Evolutionary conservation across 1,139 yeast genomes (phyloP).

Genomic region (Hyphopichia buzzinii): DNA sequence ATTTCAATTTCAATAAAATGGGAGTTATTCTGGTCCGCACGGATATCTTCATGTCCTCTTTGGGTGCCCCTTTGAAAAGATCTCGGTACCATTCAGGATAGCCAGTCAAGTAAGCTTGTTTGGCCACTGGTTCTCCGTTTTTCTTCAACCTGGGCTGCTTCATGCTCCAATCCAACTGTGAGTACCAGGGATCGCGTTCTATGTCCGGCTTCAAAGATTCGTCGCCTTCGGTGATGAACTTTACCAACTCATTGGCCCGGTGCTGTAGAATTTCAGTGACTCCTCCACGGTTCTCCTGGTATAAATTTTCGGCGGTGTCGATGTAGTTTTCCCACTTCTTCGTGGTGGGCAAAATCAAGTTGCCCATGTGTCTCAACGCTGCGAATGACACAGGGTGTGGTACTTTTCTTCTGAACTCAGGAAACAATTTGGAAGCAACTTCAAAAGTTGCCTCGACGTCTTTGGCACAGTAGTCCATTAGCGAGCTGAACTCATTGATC

Average conservation of each 20-base stretch:
- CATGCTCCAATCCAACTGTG: conserved; percentile 84
- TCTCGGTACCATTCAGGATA: conserved; percentile 93
- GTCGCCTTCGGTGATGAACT: conserved; percentile 25
- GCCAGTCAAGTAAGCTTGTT: conserved; percentile 79
- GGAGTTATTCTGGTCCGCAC: conserved; percentile 78
- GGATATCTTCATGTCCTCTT: conserved; percentile 52
- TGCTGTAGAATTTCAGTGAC: conserved; percentile 59
- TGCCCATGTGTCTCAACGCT: conserved; percentile 73
- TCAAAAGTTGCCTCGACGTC: conserved; percentile 78
- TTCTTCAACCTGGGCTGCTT: conserved; percentile 62
- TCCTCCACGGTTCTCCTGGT: conserved; percentile 53
- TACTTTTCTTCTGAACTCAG: conserved; percentile 61
- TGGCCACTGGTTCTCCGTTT: conserved; percentile 72
- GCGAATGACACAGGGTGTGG: conserved; percentile 97
- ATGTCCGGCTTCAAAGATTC: conserved; percentile 27
- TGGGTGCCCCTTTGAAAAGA: conserved; percentile 46
- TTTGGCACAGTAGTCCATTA: conserved; percentile 79
- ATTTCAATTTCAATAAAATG: conserved; percentile 66
- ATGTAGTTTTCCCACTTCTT: conserved; percentile 71
- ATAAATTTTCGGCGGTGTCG: conserved; percentile 63
- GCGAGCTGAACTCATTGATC: conserved; percentile 52
- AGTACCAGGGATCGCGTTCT: conserved; percentile 78
- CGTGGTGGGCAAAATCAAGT: conserved; percentile 80
- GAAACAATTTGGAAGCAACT: conserved; percentile 68
- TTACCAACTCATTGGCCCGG: conserved; percentile 61